Conservation (phyloP, 2,329 filamentous ascomycete genomes). For the Cercospora sp. region DNA sequence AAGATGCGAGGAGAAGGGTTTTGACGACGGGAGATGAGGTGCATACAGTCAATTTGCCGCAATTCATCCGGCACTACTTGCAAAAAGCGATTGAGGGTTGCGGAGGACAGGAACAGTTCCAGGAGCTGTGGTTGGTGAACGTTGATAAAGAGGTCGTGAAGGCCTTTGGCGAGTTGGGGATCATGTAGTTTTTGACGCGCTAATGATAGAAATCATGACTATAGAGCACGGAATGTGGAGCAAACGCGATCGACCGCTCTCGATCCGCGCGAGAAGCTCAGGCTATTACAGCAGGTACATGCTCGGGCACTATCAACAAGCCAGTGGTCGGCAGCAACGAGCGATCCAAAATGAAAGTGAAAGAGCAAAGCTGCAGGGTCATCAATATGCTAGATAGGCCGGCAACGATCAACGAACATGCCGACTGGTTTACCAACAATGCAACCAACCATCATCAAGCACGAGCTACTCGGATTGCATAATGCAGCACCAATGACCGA, state of each 20-base stretch:
- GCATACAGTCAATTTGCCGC: conserved; percentile 63
- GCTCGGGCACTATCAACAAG: neutral
- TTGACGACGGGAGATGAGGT: conserved; percentile 64
- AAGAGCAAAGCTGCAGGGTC: neutral
- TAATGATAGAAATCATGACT: neutral
- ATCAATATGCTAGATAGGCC: neutral
- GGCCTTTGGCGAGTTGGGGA: conserved; percentile 55
- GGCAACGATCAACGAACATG: neutral
- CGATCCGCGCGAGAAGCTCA: neutral
- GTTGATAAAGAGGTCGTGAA: conserved; percentile 71
- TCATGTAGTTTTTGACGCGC: conserved; percentile 30
- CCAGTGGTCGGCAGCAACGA: neutral
- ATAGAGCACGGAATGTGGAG: neutral
- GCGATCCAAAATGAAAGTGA: neutral
- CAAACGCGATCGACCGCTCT: neutral
- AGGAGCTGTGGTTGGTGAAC: conserved; percentile 68
- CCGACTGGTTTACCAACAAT: neutral
- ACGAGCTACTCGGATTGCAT: neutral
- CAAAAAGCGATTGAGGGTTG: conserved; percentile 57
- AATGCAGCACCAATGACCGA: neutral
- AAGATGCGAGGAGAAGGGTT: conserved; percentile 50
- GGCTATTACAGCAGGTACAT: neutral
- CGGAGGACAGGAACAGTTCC: conserved; percentile 67
- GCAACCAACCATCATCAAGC: neutral
- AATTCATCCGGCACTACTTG: conserved; percentile 65